Conservation (phyloP, 805 yeast species). For the Starmerella apicola region DNA sequence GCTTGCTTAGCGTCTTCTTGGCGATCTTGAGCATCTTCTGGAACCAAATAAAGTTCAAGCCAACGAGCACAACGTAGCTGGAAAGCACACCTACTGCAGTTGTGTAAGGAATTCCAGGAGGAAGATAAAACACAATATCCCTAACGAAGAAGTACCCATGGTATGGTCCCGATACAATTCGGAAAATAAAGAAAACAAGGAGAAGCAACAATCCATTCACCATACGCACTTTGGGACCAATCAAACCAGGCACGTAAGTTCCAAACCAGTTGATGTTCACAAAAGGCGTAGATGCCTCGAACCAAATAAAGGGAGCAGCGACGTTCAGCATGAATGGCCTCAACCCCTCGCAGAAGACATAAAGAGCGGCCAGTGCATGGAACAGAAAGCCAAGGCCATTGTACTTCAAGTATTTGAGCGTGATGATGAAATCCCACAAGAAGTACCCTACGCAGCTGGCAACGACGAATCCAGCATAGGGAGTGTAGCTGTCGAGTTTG, state of each 20-base stretch:
- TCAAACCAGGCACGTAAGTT: constrained; percentile 58
- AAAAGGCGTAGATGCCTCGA: constrained; percentile 87
- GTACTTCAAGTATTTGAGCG: constrained; percentile 46
- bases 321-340: constrained; percentile 69
- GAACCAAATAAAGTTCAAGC: constrained; percentile 77
- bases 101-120: constrained; percentile 33
- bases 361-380: constrained; percentile 73
- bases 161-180: constrained; percentile 79
- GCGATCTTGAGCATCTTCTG: constrained; percentile 51
- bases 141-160: constrained; percentile 38
- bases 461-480: constrained; percentile 62
- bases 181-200: constrained; percentile 55
- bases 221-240: constrained; percentile 41
- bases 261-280: constrained; percentile 91
- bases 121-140: constrained; percentile 26
- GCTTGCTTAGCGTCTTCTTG: constrained; percentile 55
- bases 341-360: constrained; percentile 53
- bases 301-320: constrained; percentile 70
- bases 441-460: constrained; percentile 76
- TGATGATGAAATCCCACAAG: constrained; percentile 74
- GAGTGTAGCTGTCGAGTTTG: constrained; percentile 55
- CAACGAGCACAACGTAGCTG: constrained; percentile 51
- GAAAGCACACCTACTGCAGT: constrained; percentile 40
- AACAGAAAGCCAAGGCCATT: constrained; percentile 74
- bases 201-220: constrained; percentile 65